Conservation (phyloP, 2,329 filamentous ascomycete species). For the Cercospora sp. region DNA sequence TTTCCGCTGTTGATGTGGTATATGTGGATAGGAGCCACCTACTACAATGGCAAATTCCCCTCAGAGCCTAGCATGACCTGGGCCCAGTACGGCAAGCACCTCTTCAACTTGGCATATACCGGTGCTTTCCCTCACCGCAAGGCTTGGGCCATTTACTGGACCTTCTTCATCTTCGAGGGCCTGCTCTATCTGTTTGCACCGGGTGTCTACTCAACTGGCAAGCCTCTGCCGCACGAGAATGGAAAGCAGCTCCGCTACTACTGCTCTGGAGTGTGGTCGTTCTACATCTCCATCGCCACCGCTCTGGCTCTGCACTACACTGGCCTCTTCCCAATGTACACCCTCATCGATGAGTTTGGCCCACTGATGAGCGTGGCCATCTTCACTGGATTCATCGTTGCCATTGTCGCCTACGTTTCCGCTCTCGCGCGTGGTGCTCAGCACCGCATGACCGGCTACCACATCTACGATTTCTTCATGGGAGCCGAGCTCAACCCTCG, state of each 20-base stretch:
- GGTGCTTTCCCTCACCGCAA: conserved; percentile 79
- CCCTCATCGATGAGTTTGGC: conserved; percentile 91
- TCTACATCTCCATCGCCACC: conserved; percentile 79
- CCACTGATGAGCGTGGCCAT: conserved; percentile 91
- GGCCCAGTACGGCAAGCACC: conserved; percentile 68
- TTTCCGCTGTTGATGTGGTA: conserved; percentile 98
- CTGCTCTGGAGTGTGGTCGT: conserved; percentile 84
- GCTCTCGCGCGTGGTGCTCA: conserved; percentile 76
- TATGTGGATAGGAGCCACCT: conserved; percentile 96
- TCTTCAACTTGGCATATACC: conserved; percentile 72
- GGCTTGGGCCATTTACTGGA: conserved; percentile 94
- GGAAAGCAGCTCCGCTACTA: conserved; percentile 91
- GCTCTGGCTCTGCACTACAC: conserved; percentile 74
- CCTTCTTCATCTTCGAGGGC: conserved; percentile 82
- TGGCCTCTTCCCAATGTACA: conserved; percentile 85
- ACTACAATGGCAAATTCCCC: conserved; percentile 84
- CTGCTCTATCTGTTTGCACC: conserved; percentile 82
- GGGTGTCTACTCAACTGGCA: conserved; percentile 83
- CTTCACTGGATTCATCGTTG: conserved; percentile 80
- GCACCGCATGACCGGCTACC: conserved; percentile 86
- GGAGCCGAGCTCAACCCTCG: conserved; percentile 83
- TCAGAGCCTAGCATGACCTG: conserved; percentile 52
- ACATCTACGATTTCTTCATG: conserved; percentile 88
- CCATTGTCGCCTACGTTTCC: conserved; percentile 81
- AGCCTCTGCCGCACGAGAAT: conserved; percentile 77